phyloP scores from a whole-genome alignment of 768 basidiomycete genomes.

The Flagelloscypha sp. region DNA sequence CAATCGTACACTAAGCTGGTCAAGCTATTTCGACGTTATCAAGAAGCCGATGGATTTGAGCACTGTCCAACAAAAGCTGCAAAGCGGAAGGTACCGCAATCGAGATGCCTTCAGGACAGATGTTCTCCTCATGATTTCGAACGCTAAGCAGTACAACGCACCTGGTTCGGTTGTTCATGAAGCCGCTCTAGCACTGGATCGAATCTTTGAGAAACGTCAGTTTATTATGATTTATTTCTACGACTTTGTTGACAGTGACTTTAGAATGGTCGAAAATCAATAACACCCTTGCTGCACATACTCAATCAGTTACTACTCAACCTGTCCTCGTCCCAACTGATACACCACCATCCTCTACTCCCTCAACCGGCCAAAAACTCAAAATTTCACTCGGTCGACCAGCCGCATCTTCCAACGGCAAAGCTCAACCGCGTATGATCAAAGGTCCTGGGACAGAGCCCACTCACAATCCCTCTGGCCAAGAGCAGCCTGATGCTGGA shows the following conservation, averaged over 20 bases:
- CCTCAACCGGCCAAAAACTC: slow-evolving; percentile 21
- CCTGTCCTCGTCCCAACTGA: slow-evolving; percentile 28
- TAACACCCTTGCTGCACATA: slow-evolving; percentile 64
- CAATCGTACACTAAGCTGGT: slow-evolving; percentile 3
- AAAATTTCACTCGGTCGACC: slow-evolving; percentile 25
- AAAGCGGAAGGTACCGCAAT: slow-evolving; percentile 78
- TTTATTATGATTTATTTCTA: slow-evolving; percentile 10
- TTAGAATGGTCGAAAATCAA: slow-evolving; percentile 84
- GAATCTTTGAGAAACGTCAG: slow-evolving; percentile 81
- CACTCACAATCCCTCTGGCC: slow-evolving; percentile 1
- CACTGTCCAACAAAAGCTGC: slow-evolving; percentile 80
- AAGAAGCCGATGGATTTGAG: slow-evolving; percentile 93
- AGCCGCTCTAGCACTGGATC: slow-evolving; percentile 68
- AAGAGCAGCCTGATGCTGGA: slow-evolving; percentile 15
- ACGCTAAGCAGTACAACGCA: slow-evolving; percentile 81
- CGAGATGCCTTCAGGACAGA: slow-evolving; percentile 80
- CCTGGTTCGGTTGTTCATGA: slow-evolving; percentile 64
- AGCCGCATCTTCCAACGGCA: slow-evolving; percentile 25
- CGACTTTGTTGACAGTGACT: slow-evolving; percentile 1
- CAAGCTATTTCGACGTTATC: slow-evolving; percentile 84
- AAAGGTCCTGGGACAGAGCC: slow-evolving; percentile 28
- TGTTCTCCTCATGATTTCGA: slow-evolving; percentile 79
- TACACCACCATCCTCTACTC: slow-evolving; percentile 25
- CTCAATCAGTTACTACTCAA: slow-evolving; percentile 21
- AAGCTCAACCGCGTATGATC: slow-evolving; percentile 32